Evolutionary conservation across 768 basidiomycete species (phyloP).

Genomic region (Kwoniella sp.): DNA sequence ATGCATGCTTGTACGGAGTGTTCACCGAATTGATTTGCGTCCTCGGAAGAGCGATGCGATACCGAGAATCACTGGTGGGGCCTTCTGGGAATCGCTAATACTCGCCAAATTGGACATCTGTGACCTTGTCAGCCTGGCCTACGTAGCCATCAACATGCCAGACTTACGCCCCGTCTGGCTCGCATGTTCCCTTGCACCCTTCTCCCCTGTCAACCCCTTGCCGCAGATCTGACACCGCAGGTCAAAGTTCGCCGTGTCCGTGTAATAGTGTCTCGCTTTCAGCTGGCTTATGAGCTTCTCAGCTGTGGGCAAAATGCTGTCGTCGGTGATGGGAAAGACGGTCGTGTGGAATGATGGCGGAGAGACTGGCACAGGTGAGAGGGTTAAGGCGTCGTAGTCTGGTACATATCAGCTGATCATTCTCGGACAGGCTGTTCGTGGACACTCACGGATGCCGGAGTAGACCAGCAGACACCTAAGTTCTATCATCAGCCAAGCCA

Average conservation of each 20-base stretch:
- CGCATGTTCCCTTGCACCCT: slow-evolving; percentile 84
- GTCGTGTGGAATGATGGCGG: slow-evolving; percentile 87
- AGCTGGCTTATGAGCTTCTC: slow-evolving; percentile 67
- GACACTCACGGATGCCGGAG: slow-evolving; percentile 68
- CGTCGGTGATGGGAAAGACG: slow-evolving; percentile 60
- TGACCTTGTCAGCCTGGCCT: neutral
- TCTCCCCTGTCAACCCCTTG: slow-evolving; percentile 85
- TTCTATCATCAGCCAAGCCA: neutral
- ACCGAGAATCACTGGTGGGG: neutral
- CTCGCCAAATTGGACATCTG: slow-evolving; percentile 49
- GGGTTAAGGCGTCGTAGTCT: slow-evolving; percentile 82
- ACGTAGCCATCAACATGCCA: too few relatives aligned
- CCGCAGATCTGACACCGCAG: slow-evolving; percentile 68
- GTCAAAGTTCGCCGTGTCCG: slow-evolving; percentile 88
- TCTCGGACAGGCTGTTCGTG: neutral
- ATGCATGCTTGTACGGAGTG: neutral
- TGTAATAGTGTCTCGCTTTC: slow-evolving; percentile 73
- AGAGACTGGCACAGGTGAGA: slow-evolving; percentile 71
- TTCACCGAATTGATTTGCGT: too few relatives aligned
- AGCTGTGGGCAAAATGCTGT: slow-evolving; percentile 51
- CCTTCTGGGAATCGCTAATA: slow-evolving; percentile 19
- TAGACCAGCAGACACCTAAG: slow-evolving; percentile 71
- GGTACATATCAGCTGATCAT: neutral
- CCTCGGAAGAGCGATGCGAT: too few relatives aligned
- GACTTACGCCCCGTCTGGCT: slow-evolving; percentile 71